Percentiles rank a stretch among this genome's conserved stretches.
Evolutionary conservation across 805 yeast genomes (phyloP).

Genomic region (Kuraishia hungarica): DNA sequence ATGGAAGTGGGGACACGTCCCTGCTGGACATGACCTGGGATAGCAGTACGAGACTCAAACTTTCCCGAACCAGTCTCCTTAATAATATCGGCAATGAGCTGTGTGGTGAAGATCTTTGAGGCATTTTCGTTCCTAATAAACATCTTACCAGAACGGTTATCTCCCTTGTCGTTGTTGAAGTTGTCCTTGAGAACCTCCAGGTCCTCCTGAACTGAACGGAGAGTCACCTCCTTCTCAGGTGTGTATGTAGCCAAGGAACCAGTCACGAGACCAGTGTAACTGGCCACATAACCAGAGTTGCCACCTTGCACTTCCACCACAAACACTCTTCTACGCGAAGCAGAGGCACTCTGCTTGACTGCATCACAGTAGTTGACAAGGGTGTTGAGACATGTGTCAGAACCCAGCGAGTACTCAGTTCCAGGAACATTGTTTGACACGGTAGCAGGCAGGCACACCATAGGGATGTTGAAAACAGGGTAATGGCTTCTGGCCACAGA

Average conservation of each 20-base stretch:
- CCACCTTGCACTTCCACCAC: constrained; percentile 86
- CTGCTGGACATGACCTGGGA: constrained; percentile 85
- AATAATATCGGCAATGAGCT: constrained; percentile 63
- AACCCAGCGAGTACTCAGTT: constrained; percentile 68
- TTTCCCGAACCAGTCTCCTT: constrained; percentile 53
- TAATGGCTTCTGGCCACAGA: constrained; percentile 50
- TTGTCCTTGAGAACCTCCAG: constrained; percentile 50
- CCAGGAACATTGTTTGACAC: constrained; percentile 79
- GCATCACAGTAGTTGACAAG: constrained; percentile 68
- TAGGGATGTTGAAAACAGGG: constrained; percentile 70
- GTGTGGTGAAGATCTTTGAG: constrained; percentile 57
- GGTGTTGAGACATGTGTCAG: constrained; percentile 68
- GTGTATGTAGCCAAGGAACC: constrained; percentile 73
- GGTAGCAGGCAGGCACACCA: constrained; percentile 73
- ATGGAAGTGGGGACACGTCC: constrained; percentile 73
- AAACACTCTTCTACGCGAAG: constrained; percentile 70
- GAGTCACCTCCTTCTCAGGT: constrained; percentile 61
- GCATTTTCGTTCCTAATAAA: constrained; percentile 61
- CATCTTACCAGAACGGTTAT: constrained; percentile 61
- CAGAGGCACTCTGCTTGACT: constrained; percentile 72
- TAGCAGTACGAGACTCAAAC: constrained; percentile 72
- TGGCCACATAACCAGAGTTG: constrained; percentile 71
- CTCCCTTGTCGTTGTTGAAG: constrained; percentile 55
- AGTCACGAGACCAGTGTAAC: constrained; percentile 56
- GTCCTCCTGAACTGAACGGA: constrained; percentile 57